These are phyloP conservation scores for Alternaria atra DNA, from an alignment of 2,329 filamentous ascomycete species.

Conservation along the genomic window DNA sequence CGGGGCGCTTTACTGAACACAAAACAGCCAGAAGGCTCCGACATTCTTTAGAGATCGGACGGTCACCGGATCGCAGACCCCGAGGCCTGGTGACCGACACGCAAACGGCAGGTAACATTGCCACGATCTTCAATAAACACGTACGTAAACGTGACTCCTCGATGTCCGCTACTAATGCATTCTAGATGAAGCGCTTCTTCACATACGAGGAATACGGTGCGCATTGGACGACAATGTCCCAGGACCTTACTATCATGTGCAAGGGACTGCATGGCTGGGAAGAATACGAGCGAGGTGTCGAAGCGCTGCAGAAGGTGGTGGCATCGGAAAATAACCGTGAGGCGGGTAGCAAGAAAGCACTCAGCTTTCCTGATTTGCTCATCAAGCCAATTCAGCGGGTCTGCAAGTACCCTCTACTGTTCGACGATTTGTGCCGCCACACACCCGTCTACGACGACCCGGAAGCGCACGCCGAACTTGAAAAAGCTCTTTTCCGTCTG, in stretches of 20 bases:
- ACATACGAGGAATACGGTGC: slow-evolving; percentile 91
- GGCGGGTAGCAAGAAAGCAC: slow-evolving; percentile 73
- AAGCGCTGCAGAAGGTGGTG: slow-evolving; percentile 79
- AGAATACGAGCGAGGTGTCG: slow-evolving; percentile 83
- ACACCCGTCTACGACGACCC: slow-evolving; percentile 89
- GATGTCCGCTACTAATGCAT: slow-evolving; percentile 39
- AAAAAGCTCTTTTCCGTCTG: slow-evolving; percentile 74
- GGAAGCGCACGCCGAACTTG: slow-evolving; percentile 80
- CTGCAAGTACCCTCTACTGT: slow-evolving; percentile 88
- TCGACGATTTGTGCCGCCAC: slow-evolving; percentile 81
- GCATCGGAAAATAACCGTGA: slow-evolving; percentile 72
- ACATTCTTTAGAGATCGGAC: slow-evolving; percentile 58
- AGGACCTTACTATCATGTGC: slow-evolving; percentile 75
- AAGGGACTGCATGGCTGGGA: slow-evolving; percentile 77
- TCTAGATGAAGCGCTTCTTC: slow-evolving; percentile 80
- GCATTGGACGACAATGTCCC: slow-evolving; percentile 85
- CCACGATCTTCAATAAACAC: slow-evolving; percentile 62
- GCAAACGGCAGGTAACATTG: slow-evolving; percentile 62
- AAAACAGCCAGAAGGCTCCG: slow-evolving; percentile 48
- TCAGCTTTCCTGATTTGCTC: slow-evolving; percentile 84
- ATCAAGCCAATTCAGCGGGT: slow-evolving; percentile 97
- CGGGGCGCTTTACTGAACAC: slow-evolving; percentile 48
- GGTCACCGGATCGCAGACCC: slow-evolving; percentile 51
- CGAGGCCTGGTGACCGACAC: slow-evolving; percentile 59
- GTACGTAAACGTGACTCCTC: slow-evolving; percentile 46